These are phyloP conservation scores for Cyclanthera cordifolia DNA, from an alignment of 306 rosid genomes.

Conservation along the genomic window DNA sequence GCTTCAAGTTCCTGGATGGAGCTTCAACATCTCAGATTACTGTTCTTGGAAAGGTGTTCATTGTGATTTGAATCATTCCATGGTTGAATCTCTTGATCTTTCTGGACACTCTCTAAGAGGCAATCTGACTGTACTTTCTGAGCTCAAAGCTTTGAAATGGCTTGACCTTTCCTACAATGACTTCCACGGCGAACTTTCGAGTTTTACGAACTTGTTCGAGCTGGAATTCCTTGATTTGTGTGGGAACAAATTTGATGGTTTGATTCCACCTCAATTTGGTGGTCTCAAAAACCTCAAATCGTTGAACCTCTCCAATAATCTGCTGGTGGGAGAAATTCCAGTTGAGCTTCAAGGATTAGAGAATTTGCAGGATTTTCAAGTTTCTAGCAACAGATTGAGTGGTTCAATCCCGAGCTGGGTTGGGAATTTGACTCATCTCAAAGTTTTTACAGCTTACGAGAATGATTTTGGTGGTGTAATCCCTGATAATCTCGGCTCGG, in stretches of 20 bases:
- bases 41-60: slow-evolving; percentile 78
- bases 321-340: slow-evolving; percentile 69
- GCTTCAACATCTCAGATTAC: slow-evolving; percentile 45
- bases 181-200: slow-evolving; percentile 56
- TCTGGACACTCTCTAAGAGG: slow-evolving; percentile 66
- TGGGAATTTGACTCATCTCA: slow-evolving; percentile 66
- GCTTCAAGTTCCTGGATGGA: slow-evolving; percentile 82
- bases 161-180: slow-evolving; percentile 77
- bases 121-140: slow-evolving; percentile 55
- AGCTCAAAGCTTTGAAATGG: slow-evolving; percentile 74
- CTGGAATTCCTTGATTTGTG: slow-evolving; percentile 87
- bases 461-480: slow-evolving; percentile 58
- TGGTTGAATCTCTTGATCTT: slow-evolving; percentile 73
- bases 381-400: slow-evolving; percentile 68
- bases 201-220: slow-evolving; percentile 53
- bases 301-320: slow-evolving; percentile 73
- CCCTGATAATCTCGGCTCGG: slow-evolving; percentile 64
- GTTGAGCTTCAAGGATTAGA: slow-evolving; percentile 51
- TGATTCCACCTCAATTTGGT: slow-evolving; percentile 62
- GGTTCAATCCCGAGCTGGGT: slow-evolving; percentile 77
- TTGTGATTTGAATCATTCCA: slow-evolving; percentile 50
- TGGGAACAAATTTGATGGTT: slow-evolving; percentile 66
- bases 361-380: slow-evolving; percentile 60
- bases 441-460: slow-evolving; percentile 83
- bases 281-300: slow-evolving; percentile 62